A percentile compares a stretch with the other conserved stretches of the same genome.
These are phyloP conservation scores for Persicaria tinctoria DNA, from an alignment of 148 eudicot genomes.

Conservation along the genomic window DNA sequence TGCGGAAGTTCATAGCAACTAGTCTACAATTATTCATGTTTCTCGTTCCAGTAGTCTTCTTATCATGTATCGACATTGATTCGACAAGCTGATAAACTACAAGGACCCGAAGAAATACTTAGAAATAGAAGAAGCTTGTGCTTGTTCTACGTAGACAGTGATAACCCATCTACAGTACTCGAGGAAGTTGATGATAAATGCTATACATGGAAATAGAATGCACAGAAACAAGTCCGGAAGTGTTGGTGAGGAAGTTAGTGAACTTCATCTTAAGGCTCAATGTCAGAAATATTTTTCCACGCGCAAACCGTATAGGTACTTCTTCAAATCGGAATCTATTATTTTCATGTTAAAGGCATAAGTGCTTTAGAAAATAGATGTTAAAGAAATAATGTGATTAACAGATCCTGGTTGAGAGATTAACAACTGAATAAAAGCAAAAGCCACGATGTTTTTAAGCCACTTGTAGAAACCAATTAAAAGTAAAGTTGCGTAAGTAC, in stretches of 20 bases:
- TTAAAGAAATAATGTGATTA: too few species aligned
- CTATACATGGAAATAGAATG: neutral
- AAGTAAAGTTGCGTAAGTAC: constrained; percentile 25
- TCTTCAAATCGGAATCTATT: neutral
- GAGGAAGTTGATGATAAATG: neutral
- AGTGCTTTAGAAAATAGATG: neutral
- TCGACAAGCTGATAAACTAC: neutral
- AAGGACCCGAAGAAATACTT: neutral
- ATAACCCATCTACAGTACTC: neutral
- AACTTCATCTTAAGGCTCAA: neutral
- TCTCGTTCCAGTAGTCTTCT: neutral
- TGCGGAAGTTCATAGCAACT: neutral
- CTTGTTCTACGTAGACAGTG: neutral
- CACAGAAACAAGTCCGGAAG: neutral
- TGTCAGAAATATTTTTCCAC: neutral
- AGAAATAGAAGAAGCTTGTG: neutral
- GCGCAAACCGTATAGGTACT: too few species aligned
- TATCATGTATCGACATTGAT: neutral
- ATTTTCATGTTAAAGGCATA: neutral
- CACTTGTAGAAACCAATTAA: neutral
- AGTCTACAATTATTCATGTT: neutral
- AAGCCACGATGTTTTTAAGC: neutral
- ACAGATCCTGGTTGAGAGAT: neutral
- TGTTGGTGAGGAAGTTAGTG: neutral
- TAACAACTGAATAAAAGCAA: constrained; percentile 9